Conservation (phyloP, 805 yeast species). For the Metschnikowia chrysomelidarum region DNA sequence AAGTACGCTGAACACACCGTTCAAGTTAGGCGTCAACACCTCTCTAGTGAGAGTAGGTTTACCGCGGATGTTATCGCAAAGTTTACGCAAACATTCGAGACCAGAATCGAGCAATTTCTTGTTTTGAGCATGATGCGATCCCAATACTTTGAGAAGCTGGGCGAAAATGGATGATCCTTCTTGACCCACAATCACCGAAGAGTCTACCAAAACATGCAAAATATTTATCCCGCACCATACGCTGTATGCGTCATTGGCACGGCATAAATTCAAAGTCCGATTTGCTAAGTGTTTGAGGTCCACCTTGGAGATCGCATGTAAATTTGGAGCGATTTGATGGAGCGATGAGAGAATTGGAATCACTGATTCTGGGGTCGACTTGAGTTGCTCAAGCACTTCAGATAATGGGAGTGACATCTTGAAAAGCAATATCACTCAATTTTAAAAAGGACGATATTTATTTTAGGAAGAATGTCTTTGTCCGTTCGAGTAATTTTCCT, state of each 20-base stretch:
- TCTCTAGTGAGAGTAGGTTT: constrained; percentile 86
- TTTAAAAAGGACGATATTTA: too few relatives aligned
- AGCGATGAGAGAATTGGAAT: constrained; percentile 34
- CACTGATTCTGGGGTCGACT: constrained; percentile 21
- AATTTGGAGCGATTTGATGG: constrained; percentile 26
- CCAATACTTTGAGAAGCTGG: constrained; percentile 41
- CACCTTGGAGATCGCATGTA: constrained; percentile 44
- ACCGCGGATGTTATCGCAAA: constrained; percentile 57
- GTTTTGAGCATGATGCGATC: constrained; percentile 36
- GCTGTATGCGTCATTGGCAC: constrained; percentile 38
- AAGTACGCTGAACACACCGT: constrained; percentile 54
- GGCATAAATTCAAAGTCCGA: constrained; percentile 40
- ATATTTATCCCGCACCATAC: constrained; percentile 63
- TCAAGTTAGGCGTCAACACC: constrained; percentile 73
- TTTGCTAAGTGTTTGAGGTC: constrained; percentile 52
- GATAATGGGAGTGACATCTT: constrained; percentile 26
- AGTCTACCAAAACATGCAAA: constrained; percentile 41
- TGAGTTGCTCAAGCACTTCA: constrained; percentile 27
- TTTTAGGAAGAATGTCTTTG: too few relatives aligned
- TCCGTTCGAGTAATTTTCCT: too few relatives aligned
- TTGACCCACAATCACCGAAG: constrained; percentile 28
- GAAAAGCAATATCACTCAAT: too few relatives aligned
- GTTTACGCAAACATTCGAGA: constrained; percentile 39
- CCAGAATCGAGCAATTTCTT: constrained; percentile 34
- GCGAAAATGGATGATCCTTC: constrained; percentile 41